Base-by-base conservation (phyloP, 768 basidiomycete genomes). In the Clitopilus passeckerianus region DNA sequence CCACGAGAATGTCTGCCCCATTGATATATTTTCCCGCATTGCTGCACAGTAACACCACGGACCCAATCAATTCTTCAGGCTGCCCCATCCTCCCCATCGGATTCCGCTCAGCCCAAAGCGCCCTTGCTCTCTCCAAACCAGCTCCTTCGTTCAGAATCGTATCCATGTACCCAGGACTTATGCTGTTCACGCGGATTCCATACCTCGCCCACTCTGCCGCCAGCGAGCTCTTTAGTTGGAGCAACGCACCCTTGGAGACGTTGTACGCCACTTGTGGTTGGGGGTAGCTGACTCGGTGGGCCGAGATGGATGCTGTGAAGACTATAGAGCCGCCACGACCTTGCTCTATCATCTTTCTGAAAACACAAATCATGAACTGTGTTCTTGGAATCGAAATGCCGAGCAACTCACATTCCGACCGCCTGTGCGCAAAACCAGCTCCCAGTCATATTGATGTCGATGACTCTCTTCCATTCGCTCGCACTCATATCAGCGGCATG, bases 81-180 rank as follows among this genome's bases (percentile, higher is more conserved):
- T 75, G 67, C 0, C 77, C 77, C 74, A 80, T 76, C 53, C 79
- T 68, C 1, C 77, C 78, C 72, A 78, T 72, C 10, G 76, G 77
- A 59, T 71, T 79, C 54, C 74, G 68, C 30, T 69, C 70, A 2
- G 66, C 60, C 77, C 75, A 80, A n/a, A 73, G 68, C 9, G 62
- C 61, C 53, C 72, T 67, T n/a, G 67, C 71, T 9, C 67, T 64
- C 14, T 66, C 72, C 12, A 76, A 63, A 1, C 69, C 69, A 0
- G 68, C 66, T 9, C 72, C 73, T 46, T 70, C 67, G 41, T 78
- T 80, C 64, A 79, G 65, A 50, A 72, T 67, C 5, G 79, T 79
- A 53, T 78, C 72, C 72, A 77, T 77, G 59, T 76, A 79, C 14
- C 77, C 78, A 10, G 77, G 75, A 46, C 73, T 74, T 24, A 80